Evolutionary conservation across 345 rosid genomes (phyloP).

Genomic region (Fremontodendron californicum): DNA sequence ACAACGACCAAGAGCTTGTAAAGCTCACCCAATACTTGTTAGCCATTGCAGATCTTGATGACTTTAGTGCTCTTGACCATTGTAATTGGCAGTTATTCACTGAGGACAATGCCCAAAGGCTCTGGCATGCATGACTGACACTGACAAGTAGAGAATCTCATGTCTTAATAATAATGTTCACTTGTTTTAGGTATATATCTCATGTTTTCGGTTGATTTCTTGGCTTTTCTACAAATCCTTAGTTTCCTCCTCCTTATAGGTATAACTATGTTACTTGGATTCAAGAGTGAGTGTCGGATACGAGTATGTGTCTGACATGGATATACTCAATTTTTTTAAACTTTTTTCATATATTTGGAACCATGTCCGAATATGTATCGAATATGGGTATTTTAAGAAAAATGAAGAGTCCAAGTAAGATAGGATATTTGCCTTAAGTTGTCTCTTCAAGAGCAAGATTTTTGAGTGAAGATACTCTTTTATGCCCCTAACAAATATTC

Average conservation of each 20-base stretch:
- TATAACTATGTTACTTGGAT: too few species aligned
- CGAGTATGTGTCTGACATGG: too few species aligned
- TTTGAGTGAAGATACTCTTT: too few species aligned
- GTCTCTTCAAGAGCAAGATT: neutral
- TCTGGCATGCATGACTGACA: conserved; percentile 45
- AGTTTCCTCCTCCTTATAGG: neutral
- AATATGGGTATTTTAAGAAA: too few species aligned
- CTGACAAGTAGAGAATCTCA: conserved; percentile 14
- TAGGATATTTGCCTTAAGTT: neutral
- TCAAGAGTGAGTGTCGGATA: too few species aligned
- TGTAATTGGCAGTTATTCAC: conserved; percentile 59
- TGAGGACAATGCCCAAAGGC: conserved; percentile 61
- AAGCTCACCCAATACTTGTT: too few species aligned
- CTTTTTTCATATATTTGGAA: too few species aligned
- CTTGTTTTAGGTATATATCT: conserved; percentile 22
- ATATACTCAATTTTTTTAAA: too few species aligned
- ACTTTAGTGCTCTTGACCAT: conserved; percentile 45
- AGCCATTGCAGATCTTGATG: too few species aligned
- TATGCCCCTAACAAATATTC: neutral
- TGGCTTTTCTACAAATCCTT: neutral
- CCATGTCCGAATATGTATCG: too few species aligned
- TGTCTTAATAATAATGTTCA: conserved; percentile 1
- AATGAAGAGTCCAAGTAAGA: too few species aligned
- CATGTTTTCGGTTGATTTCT: neutral
- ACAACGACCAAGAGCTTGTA: too few species aligned